These are phyloP conservation scores for Aphanoascus verrucosus DNA, from an alignment of 2,329 filamentous ascomycete genomes.

Conservation along the genomic window DNA sequence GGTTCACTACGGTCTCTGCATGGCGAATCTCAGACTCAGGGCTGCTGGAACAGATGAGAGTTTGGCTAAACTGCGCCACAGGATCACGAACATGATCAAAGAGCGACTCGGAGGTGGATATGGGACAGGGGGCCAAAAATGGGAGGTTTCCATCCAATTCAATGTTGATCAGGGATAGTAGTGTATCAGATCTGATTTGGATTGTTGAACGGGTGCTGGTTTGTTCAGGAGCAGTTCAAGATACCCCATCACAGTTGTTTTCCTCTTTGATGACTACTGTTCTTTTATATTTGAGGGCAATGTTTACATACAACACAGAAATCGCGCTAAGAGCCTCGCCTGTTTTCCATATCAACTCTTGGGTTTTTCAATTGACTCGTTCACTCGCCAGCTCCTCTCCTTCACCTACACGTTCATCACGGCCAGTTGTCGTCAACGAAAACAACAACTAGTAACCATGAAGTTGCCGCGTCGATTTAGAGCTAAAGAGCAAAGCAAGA, in stretches of 20 bases:
- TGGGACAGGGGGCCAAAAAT: slow-evolving; percentile 65
- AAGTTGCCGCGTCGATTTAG: slow-evolving; percentile 1
- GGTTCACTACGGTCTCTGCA: slow-evolving; percentile 91
- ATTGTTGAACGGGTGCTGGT: not conserved
- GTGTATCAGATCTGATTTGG: not conserved
- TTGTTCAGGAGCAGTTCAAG: not conserved
- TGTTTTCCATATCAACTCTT: not conserved
- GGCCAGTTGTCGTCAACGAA: not conserved
- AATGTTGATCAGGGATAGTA: slow-evolving; percentile 40
- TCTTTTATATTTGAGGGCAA: not conserved
- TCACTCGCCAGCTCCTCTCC: not conserved
- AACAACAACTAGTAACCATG: not conserved
- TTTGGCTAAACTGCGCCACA: slow-evolving; percentile 61
- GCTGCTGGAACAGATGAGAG: slow-evolving; percentile 62
- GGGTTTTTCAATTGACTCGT: not conserved
- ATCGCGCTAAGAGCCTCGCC: not conserved
- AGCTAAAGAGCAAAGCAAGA: not conserved
- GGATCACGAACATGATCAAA: slow-evolving; percentile 66
- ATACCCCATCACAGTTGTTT: not conserved
- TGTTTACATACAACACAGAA: not conserved
- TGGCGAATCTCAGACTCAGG: slow-evolving; percentile 81
- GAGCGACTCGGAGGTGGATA: slow-evolving; percentile 82
- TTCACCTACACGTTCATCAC: not conserved
- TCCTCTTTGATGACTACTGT: not conserved
- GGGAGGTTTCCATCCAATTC: slow-evolving; percentile 88